Evolutionary conservation across 345 rosid genomes (phyloP).

Genomic region (Psidium friedrichsthalianum): DNA sequence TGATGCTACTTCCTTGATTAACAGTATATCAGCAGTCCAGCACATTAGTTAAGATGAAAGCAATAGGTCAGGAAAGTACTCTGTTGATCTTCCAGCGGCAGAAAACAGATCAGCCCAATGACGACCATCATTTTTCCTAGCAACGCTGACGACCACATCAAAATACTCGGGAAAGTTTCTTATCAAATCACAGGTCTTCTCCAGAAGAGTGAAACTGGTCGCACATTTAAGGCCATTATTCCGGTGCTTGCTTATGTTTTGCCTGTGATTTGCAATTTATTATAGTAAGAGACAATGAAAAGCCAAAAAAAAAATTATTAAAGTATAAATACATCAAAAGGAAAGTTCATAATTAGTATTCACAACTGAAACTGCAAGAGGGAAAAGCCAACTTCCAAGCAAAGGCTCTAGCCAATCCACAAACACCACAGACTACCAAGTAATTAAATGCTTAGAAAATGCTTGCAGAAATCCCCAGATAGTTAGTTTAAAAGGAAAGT

Average conservation of each 20-base stretch:
- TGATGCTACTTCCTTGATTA: background rate
- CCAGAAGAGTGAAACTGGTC: slow-evolving; percentile 49
- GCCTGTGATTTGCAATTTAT: slow-evolving; percentile 25
- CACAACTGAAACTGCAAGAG: background rate
- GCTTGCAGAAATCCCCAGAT: background rate
- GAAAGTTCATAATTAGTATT: background rate
- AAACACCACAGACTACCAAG: background rate
- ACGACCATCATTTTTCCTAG: slow-evolving; percentile 96
- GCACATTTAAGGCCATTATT: slow-evolving; percentile 25
- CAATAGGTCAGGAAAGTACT: slow-evolving; percentile 30
- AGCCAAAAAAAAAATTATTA: slow-evolving; percentile 4
- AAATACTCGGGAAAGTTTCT: slow-evolving; percentile 79
- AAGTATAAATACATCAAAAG: background rate
- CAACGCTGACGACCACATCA: slow-evolving; percentile 97
- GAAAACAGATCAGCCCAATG: slow-evolving; percentile 96
- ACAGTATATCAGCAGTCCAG: background rate
- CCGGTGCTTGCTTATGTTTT: slow-evolving; percentile 54
- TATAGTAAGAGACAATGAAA: background rate
- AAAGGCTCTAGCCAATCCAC: background rate
- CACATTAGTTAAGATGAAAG: background rate
- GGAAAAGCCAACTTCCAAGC: background rate
- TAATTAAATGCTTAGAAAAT: background rate
- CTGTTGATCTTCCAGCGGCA: slow-evolving; percentile 98
- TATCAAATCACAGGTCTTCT: slow-evolving; percentile 83
- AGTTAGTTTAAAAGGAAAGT: background rate